Evolutionary conservation across 148 eudicot species (phyloP).

Genomic region (Silene conica): DNA sequence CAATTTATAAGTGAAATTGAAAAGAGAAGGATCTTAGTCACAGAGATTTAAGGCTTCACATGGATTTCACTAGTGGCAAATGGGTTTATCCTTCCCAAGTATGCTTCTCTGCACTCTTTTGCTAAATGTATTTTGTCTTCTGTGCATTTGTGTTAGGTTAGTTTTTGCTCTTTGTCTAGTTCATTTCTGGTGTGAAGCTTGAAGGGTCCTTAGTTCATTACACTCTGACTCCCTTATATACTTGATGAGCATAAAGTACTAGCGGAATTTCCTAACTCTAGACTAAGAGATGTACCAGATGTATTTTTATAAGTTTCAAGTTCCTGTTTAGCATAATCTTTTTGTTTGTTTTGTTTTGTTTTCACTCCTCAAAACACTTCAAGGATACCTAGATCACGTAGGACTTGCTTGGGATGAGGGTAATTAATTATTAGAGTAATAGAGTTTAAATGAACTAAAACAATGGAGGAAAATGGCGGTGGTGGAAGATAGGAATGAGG

Average conservation of each 20-base stretch:
- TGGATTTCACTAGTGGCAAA: slow-evolving; percentile 35
- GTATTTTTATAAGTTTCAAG: neutral
- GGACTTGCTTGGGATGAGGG: too few species aligned
- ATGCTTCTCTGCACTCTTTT: neutral
- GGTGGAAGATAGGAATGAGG: too few species aligned
- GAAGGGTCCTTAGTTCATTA: neutral
- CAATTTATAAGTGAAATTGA: slow-evolving; percentile 33
- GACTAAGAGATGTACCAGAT: neutral
- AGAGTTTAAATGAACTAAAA: too few species aligned
- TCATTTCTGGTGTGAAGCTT: neutral
- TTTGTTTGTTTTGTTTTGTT: neutral
- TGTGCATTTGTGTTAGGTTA: neutral
- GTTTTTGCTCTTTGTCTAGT: neutral
- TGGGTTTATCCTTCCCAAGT: slow-evolving; percentile 44
- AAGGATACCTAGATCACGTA: slow-evolving; percentile 29
- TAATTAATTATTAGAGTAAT: too few species aligned
- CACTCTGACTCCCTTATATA: neutral
- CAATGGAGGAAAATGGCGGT: too few species aligned
- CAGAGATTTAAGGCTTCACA: slow-evolving; percentile 37
- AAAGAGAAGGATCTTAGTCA: slow-evolving; percentile 37
- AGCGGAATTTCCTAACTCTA: neutral
- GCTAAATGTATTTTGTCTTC: neutral
- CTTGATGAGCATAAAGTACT: neutral
- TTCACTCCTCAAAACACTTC: neutral
- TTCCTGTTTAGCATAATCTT: neutral